Base-by-base conservation (phyloP, 768 basidiomycete genomes). In the Tricholoma matsutake region DNA sequence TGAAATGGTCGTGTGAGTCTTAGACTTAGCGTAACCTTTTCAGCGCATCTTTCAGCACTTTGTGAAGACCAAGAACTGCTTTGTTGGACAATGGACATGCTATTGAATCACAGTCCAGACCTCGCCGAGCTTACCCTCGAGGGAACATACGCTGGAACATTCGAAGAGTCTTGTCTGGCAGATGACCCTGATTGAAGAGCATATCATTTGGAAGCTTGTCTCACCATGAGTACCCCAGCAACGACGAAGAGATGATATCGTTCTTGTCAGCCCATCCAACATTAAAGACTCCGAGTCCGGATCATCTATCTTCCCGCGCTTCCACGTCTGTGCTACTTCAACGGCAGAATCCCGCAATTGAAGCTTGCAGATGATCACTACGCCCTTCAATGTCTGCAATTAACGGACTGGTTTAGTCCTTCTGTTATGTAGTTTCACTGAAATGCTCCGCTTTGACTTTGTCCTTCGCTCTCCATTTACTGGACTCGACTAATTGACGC, bases 391-490 rank as follows among this genome's bases (percentile, higher is more conserved):
- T 20, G 51, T 45, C 47, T 67, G 14, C 56, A 31, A 4, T 20
- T 67, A 32, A 62, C 64, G 43, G 64, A 67, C 52, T 64, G 57
- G 59, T 67, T 67, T 49, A 65, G 67, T 54, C 64, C 67, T 49
- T 63, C 64, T 20, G 64, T 62, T n/a, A n/a, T n/a, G n/a, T 10
- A 49, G 63, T 25, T 64, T 68, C 35, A 54, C 56, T n/a, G 62
- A 61, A 8, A 54, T 61, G n/a, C 59, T 68, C 32, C 28, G 41
- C 9, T 18, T 55, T 32, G 45, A 61, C 25, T 59, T 55, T 29
- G 16, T 6, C 51, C 53, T 35, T 65, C 63, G 5, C 57, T 68
- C 18, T 37, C 63, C 28, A 54, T 68, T 32, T 68, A 41, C 49
- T 63, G 22, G 64, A 65, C 53, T 56, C 55, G 8, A 47, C 22